Evolutionary conservation across 345 rosid species (phyloP).

Genomic region (Mangifera indica): DNA sequence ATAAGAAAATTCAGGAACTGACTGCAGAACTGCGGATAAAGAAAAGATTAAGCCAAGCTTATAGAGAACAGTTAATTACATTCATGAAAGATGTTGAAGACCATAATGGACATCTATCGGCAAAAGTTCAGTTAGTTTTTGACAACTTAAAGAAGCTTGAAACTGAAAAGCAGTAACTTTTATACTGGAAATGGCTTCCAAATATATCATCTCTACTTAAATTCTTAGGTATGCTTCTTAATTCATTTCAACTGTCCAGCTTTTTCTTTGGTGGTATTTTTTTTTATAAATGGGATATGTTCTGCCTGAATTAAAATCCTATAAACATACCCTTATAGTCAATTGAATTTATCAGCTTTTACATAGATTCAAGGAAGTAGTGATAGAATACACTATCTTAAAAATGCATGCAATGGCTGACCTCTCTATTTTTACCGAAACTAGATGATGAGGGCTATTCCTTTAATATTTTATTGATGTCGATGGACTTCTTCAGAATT

Average conservation of each 20-base stretch:
- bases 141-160: constrained; percentile 38
- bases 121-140: constrained; percentile 26
- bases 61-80: constrained; percentile 30
- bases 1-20: constrained; percentile 33
- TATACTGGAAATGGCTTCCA: constrained; percentile 8
- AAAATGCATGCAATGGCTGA: background rate
- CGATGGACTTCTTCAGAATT: too few relatives aligned
- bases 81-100: constrained; percentile 33
- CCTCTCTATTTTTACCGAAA: background rate
- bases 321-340: background rate
- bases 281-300: background rate
- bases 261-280: background rate
- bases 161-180: constrained; percentile 21
- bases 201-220: background rate
- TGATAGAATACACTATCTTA: background rate
- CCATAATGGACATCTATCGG: constrained; percentile 27
- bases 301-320: background rate
- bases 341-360: background rate
- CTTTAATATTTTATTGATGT: too few relatives aligned
- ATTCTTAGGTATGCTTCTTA: background rate
- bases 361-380: background rate
- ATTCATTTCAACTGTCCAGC: background rate
- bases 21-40: constrained; percentile 28
- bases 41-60: constrained; percentile 29
- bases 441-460: background rate